Conservation (phyloP, 345 rosid genomes). For the Pelargonium nanum region DNA sequence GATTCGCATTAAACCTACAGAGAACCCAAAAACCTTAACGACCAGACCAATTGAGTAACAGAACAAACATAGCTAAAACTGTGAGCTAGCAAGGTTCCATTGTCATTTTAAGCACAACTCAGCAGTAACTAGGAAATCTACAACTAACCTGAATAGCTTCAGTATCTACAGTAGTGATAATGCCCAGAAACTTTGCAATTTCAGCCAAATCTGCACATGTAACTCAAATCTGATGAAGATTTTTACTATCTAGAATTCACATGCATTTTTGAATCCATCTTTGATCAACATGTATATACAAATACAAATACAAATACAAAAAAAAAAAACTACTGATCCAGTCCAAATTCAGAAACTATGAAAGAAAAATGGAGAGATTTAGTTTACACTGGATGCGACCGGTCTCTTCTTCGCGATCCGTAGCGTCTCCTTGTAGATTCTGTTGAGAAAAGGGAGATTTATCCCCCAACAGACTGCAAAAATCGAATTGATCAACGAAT, state of each 20-base stretch:
- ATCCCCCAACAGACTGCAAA: slow-evolving; percentile 69
- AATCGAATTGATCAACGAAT: neutral
- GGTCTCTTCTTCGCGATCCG: slow-evolving; percentile 90
- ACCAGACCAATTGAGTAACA: neutral
- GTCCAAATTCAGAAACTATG: neutral
- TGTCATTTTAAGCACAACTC: neutral
- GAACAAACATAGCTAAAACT: too few species aligned
- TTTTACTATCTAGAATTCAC: neutral
- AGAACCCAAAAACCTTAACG: too few species aligned
- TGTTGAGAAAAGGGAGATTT: slow-evolving; percentile 94
- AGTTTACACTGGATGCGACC: slow-evolving; percentile 72
- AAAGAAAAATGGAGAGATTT: neutral
- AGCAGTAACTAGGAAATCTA: neutral
- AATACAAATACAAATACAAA: too few species aligned
- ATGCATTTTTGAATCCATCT: neutral
- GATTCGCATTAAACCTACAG: too few species aligned
- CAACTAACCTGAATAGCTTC: slow-evolving; percentile 75
- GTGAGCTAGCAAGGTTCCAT: too few species aligned
- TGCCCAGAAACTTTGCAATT: slow-evolving; percentile 88
- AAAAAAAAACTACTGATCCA: neutral
- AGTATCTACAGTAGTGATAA: slow-evolving; percentile 64
- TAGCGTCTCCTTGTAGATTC: slow-evolving; percentile 70
- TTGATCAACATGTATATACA: neutral
- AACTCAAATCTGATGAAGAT: neutral
- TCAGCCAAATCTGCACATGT: slow-evolving; percentile 68